A percentile compares a stretch with the other conserved stretches of the same genome.
Conservation (phyloP, 1,284 basidiomycete genomes). For the Trichosporon ovoides region DNA sequence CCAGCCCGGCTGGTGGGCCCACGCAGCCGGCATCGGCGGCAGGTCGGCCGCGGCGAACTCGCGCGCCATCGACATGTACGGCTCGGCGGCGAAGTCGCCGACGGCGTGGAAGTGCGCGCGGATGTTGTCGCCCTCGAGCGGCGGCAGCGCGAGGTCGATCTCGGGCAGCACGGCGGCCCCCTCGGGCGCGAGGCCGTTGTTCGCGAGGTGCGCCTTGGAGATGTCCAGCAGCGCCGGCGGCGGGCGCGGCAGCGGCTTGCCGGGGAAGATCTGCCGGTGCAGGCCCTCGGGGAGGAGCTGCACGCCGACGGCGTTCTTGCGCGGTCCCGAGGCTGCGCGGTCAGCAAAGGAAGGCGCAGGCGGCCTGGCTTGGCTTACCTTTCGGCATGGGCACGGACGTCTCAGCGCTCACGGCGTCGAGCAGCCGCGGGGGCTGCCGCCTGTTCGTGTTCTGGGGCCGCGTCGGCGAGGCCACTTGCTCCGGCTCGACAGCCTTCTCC, state of each 20-base stretch:
- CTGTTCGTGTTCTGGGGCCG: background rate
- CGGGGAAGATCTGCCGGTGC: constrained; percentile 79
- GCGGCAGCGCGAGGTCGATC: constrained; percentile 73
- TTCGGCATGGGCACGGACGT: background rate
- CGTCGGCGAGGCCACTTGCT: background rate
- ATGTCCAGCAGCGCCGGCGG: constrained; percentile 63
- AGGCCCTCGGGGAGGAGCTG: constrained; percentile 78
- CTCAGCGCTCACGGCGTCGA: background rate
- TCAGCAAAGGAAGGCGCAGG: background rate
- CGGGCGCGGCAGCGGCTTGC: constrained; percentile 61
- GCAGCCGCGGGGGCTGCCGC: constrained; percentile 1
- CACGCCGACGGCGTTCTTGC: constrained; percentile 78
- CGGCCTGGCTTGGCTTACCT: background rate
- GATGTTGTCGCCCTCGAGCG: constrained; percentile 73
- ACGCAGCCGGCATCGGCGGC: constrained; percentile 61
- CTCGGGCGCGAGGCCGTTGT: constrained; percentile 72
- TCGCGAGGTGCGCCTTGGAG: constrained; percentile 68
- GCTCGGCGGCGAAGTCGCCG: constrained; percentile 66
- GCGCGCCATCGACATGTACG: constrained; percentile 73
- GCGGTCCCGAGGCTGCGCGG: constrained; percentile 27
- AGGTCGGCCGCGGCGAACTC: constrained; percentile 57
- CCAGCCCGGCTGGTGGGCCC: constrained; percentile 81
- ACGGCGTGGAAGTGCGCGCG: constrained; percentile 85
- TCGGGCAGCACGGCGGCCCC: constrained; percentile 76
- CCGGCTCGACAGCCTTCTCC: constrained; percentile 19